Evolutionary conservation across 225 moss, liverwort and hornwort genomes (phyloP), one percentile per base, ranked within the genome.

Genomic region (Antitrichia curtipendula): DNA sequence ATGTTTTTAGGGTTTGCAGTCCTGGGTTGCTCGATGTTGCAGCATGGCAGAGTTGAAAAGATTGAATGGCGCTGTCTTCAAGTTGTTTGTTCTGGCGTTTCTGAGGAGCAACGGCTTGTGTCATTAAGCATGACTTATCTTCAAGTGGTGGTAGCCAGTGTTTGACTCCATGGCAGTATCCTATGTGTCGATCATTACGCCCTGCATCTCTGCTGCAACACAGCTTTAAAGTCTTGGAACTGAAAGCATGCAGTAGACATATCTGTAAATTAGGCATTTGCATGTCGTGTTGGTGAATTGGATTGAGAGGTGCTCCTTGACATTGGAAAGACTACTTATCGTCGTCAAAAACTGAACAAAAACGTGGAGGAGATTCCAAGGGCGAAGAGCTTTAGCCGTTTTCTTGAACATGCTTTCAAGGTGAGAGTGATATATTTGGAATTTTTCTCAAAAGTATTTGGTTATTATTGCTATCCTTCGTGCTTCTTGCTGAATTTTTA

Each of bases 131-230:
- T 49, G 12, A 22, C 52, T 64, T 63, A 79, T 52, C 52, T 75
- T 50, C 75, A 52, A 75, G 75, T 34, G 21, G 57, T 40, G 83
- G 36, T 45, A 80, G 69, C n/a, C 59, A 84, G 80, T 13, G 59
- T 50, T 87, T 34, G 72, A 69, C 78, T 65, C 59, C 49, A 91
- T 91, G 91, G 91, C 88, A 90, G 91, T 91, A 91, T 91, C 91
- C 90, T 90, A 27, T 68, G 47, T 71, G 61, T 62, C 53, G 29
- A 68, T 86, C 50, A 64, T 85, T 72, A 24, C 22, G 23, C 53
- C 24, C 47, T 83, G 83, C 38, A 50, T 63, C 50, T 56, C 62
- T 75, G 52, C 34, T 79, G 70, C 72, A 76, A 76, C 9, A 24
- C n/a, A 52, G 52, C 50, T 75, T 85, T 81, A 20, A 64, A 27